Percentiles rank a stretch among this genome's conserved stretches.
Conservation (phyloP, 768 basidiomycete species). For the Holtermannia corniformis region DNA sequence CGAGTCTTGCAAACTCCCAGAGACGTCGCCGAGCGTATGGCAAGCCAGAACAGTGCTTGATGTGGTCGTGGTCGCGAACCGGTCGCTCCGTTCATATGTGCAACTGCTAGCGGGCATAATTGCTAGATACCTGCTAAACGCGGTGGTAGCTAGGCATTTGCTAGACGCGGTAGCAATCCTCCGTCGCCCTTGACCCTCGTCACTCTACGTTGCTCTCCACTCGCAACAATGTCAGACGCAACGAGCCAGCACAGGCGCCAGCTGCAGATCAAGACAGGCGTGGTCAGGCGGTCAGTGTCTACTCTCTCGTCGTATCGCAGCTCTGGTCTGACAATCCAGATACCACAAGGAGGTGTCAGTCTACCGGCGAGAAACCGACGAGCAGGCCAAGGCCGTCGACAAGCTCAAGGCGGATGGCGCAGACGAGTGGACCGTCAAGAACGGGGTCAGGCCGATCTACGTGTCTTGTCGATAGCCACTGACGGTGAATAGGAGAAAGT, state of each 20-base stretch:
- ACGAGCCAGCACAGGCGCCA: slow-evolving; percentile 23
- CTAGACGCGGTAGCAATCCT: no score
- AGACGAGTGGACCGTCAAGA: slow-evolving; percentile 33
- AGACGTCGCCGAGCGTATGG: no score
- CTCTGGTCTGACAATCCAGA: slow-evolving; percentile 7
- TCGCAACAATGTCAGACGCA: slow-evolving; percentile 25
- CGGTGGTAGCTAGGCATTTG: not conserved
- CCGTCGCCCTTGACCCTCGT: no score
- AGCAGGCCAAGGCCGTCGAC: slow-evolving; percentile 14
- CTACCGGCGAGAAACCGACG: slow-evolving; percentile 20
- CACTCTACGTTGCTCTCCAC: no score
- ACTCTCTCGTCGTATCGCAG: not conserved
- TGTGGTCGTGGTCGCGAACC: no score
- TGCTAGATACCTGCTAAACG: not conserved
- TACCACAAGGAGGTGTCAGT: slow-evolving; percentile 26
- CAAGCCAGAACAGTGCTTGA: no score
- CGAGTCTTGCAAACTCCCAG: no score
- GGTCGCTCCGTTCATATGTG: no score
- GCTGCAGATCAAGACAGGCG: slow-evolving; percentile 31
- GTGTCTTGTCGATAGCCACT: not conserved
- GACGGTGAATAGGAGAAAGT: slow-evolving; percentile 23
- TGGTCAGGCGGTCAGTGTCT: slow-evolving; percentile 30
- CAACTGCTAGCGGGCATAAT: no score
- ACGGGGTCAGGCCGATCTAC: slow-evolving; percentile 20
- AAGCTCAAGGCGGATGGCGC: slow-evolving; percentile 23